A percentile compares a stretch with the other conserved stretches of the same genome.
Conservation (phyloP, 306 rosid species). For the Purshia tridentata region DNA sequence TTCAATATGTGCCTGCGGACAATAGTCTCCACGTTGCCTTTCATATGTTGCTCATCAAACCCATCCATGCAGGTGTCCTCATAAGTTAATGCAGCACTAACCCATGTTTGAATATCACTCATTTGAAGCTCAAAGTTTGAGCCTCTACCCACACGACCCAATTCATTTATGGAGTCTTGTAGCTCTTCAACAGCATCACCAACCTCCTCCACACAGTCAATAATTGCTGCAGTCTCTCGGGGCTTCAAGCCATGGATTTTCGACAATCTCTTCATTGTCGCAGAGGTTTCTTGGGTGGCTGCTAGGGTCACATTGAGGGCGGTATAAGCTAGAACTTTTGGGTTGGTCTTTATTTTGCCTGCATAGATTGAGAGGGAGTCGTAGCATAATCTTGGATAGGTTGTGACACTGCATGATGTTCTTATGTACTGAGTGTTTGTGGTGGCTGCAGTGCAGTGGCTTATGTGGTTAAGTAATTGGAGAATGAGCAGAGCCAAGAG, state of each 20-base stretch:
- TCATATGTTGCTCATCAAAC: slow-evolving; percentile 12
- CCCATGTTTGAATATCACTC: slow-evolving; percentile 46
- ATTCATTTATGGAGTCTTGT: slow-evolving; percentile 15
- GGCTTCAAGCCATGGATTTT: slow-evolving; percentile 30
- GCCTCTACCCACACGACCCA: slow-evolving; percentile 11
- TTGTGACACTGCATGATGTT: slow-evolving; percentile 37
- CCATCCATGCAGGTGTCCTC: slow-evolving; percentile 47
- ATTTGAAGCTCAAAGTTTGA: slow-evolving; percentile 24
- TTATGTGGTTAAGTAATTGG: slow-evolving; percentile 4
- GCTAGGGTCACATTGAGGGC: slow-evolving; percentile 36
- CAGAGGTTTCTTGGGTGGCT: slow-evolving; percentile 18
- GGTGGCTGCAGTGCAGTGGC: slow-evolving; percentile 4
- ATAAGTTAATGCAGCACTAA: slow-evolving; percentile 43
- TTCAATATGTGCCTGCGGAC: slow-evolving; percentile 25
- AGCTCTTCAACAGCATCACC: slow-evolving; percentile 38
- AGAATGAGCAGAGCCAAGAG: slow-evolving; percentile 17
- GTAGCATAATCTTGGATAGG: slow-evolving; percentile 38
- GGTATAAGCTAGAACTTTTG: slow-evolving; percentile 32
- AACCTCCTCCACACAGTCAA: slow-evolving; percentile 38
- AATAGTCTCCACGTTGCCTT: slow-evolving; percentile 20
- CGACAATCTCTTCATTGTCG: slow-evolving; percentile 19
- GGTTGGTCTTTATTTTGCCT: slow-evolving; percentile 32
- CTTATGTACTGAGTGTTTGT: slow-evolving; percentile 29
- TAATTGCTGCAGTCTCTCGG: slow-evolving; percentile 26
- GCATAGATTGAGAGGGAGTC: slow-evolving; percentile 39